Conservation (phyloP, 2,329 filamentous ascomycete species). For the Curvularia eragrostidis region DNA sequence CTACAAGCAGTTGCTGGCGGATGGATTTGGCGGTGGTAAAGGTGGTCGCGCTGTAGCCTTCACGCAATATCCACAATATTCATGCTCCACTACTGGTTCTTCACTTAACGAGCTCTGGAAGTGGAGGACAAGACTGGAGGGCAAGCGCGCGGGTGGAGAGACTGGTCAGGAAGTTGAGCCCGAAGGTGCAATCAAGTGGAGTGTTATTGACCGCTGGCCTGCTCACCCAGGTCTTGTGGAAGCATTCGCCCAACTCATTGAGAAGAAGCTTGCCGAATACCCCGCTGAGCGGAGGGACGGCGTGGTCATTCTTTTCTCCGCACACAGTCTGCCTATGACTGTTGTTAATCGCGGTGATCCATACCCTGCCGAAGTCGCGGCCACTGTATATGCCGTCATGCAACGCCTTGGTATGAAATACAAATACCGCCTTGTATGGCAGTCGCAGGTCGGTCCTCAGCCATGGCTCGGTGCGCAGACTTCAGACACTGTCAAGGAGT, state of each 20-base stretch:
- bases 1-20: slow-evolving; percentile 80
- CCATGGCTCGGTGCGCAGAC: slow-evolving; percentile 97
- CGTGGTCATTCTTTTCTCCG: slow-evolving; percentile 90
- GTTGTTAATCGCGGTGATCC: slow-evolving; percentile 97
- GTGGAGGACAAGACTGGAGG: slow-evolving; percentile 88
- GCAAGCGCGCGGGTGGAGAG: slow-evolving; percentile 65
- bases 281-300: slow-evolving; percentile 78
- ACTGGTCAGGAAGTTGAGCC: slow-evolving; percentile 50
- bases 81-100: slow-evolving; percentile 95
- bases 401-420: slow-evolving; percentile 85
- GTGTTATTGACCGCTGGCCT: slow-evolving; percentile 97
- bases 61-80: slow-evolving; percentile 98
- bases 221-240: slow-evolving; percentile 89
- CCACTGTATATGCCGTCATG: slow-evolving; percentile 97
- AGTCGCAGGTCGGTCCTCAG: slow-evolving; percentile 94
- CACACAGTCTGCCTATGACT: slow-evolving; percentile 94
- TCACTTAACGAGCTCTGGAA: slow-evolving; percentile 98
- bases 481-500: slow-evolving; percentile 82
- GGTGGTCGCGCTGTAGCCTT: slow-evolving; percentile 96
- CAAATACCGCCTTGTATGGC: slow-evolving; percentile 94
- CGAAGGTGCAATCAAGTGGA: slow-evolving; percentile 85
- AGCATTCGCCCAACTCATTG: slow-evolving; percentile 91
- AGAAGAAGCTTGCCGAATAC: slow-evolving; percentile 82
- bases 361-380: slow-evolving; percentile 93
- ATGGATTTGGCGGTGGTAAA: slow-evolving; percentile 88